These are phyloP conservation scores for Setaria italica DNA, from an alignment of 202 grass and related monocot genomes.

Conservation along the genomic window DNA sequence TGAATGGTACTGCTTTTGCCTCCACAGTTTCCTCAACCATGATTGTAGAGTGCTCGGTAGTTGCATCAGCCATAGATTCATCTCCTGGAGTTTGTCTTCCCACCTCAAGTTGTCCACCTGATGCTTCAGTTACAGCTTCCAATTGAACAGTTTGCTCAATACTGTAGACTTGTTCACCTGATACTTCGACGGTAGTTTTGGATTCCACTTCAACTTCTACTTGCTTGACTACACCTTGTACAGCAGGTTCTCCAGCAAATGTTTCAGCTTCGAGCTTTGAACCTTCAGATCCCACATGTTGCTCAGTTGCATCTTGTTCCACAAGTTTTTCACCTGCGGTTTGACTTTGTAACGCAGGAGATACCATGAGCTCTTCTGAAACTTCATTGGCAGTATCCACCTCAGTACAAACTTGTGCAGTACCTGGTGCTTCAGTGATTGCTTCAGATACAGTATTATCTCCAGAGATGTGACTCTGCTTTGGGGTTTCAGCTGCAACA, in stretches of 20 bases:
- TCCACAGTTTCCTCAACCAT: constrained; percentile 33
- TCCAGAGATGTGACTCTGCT: background rate
- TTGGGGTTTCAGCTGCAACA: background rate
- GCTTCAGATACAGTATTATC: constrained; percentile 6
- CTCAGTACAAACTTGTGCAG: background rate
- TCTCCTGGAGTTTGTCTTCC: constrained; percentile 35
- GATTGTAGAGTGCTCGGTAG: background rate
- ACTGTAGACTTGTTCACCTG: constrained; percentile 16
- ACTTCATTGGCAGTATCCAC: background rate
- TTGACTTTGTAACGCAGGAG: constrained; percentile 19
- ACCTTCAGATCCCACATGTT: constrained; percentile 34
- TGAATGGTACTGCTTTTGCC: constrained; percentile 24
- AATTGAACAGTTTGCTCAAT: constrained; percentile 38
- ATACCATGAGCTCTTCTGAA: constrained; percentile 2
- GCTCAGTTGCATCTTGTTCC: constrained; percentile 29
- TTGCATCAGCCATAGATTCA: constrained; percentile 37
- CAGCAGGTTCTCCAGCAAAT: background rate
- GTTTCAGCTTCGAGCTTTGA: background rate
- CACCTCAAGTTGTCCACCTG: constrained; percentile 28
- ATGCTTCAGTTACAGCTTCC: constrained; percentile 42
- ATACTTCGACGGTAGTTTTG: constrained; percentile 32
- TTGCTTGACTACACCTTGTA: constrained; percentile 21
- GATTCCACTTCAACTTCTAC: constrained; percentile 33
- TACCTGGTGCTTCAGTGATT: constrained; percentile 12
- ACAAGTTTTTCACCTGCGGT: background rate